Base-by-base conservation (phyloP, 768 basidiomycete species). In the Astraeus odoratus region DNA sequence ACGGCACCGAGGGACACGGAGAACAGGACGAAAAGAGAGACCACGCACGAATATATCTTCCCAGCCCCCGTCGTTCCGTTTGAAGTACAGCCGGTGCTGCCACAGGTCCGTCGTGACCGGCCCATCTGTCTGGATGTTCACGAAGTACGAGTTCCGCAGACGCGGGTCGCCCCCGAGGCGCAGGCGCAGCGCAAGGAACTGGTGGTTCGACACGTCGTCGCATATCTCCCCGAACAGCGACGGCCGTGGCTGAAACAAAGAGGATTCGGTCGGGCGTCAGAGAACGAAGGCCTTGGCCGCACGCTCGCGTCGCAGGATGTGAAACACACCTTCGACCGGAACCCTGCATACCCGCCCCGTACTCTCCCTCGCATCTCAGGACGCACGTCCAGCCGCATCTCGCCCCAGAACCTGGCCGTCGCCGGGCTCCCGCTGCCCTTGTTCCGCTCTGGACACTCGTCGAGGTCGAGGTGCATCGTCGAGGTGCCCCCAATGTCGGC, bases 81-180 rank as follows among this genome's bases (percentile, higher is more conserved):
- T 70, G 60, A 93, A 86, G 65, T 78, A 88, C n/a, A 98, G 70
- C 26, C 89, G 77, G 54, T 97, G 93, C 59, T 96, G 95, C 83
- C 88, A 98, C n/a, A 98, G 69, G 60, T 95, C 91, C 29, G 81
- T 84, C 40, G 80, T 76, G 39, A 87, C 72, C 35, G 79, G 74
- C 1, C 87, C 86, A 42, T 91, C 86, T 2, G 92, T 95, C 62
- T 96, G 93, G 37, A 97, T 68, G 65, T 98, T 97, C 39, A 91
- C 85, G 53, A 86, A 94, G 71, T 92, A 97, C n/a, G 87, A 82
- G 52, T 79, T 80, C 50, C 81, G 78, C 33, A 86, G 86, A 31
- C 77, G 73, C 18, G 81, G 79, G 51, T 89, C 80, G 3, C 92
- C 94, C 20, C 76, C 76, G 48, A 83, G 77, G 13, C 88, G 81